Base-by-base conservation (phyloP, 2,329 filamentous ascomycete species). In the Aquanectria penicillioides region DNA sequence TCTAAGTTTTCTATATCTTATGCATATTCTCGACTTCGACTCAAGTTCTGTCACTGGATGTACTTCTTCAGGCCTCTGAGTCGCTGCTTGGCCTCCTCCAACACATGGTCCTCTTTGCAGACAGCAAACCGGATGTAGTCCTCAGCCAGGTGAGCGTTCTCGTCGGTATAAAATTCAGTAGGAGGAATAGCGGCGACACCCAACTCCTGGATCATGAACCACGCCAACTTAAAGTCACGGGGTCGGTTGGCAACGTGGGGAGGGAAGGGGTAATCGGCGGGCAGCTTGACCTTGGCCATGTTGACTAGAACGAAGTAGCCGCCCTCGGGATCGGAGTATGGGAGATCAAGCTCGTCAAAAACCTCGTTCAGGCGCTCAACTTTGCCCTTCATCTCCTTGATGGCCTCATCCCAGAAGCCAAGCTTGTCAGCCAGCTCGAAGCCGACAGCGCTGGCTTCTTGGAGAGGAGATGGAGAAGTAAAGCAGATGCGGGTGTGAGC, bases 231-330 rank as follows among this genome's bases (percentile, higher is more conserved):
- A 80, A 98, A 99, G 75, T 99, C 95, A 25, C 95, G 84, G 20
- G 95, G 93, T 2, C 95, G 86, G 71, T 83, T 88, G 12, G 91
- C 92, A 29, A 99, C 94, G 73, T 97, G 93, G 1, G 89, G 83
- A 23, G 95, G 95, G 81, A 98, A 98, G 0, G 89, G 86, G 75
- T 98, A 99, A 73, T 89, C 88, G 5, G 83, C 84, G 0, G 95
- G 95, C 5, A 99, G 74, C 73, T 91, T 87, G 56, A 99, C 92
- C 73, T 94, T 94, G 56, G 86, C 83, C 83, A 98, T 89, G 80
- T 99, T 99, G 64, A 92, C 95, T 50, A 99, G 86, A 33, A 99
- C 92, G 73, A 99, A 99, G 81, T 99, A 99, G 17, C 95, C 95
- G 50, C 95, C 95, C 76, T 99, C 94, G 5, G 95, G 95, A 59